Percentiles rank a stretch among this genome's conserved stretches.
phyloP scores from a whole-genome alignment of 108 stramenopile species.

The Pseudonitzschia delicatissima region DNA sequence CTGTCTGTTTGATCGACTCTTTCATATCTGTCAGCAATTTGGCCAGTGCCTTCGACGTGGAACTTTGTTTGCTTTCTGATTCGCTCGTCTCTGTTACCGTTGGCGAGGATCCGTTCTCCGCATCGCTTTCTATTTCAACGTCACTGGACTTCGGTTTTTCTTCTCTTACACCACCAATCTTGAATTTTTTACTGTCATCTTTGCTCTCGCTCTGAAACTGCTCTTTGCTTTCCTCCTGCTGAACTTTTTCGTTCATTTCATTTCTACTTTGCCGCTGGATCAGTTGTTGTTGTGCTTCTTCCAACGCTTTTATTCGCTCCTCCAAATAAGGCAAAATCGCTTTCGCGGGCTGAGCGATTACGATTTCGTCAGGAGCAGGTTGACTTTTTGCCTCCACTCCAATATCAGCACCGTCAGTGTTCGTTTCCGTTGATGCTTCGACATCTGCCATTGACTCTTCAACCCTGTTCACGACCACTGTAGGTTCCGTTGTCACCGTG shows the following conservation, averaged over 20 bases:
- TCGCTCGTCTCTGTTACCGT: no score
- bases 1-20: background rate
- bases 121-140: no score
- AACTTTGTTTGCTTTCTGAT: no score
- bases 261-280: background rate
- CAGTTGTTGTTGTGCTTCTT: background rate
- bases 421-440: background rate
- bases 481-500: background rate
- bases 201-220: background rate
- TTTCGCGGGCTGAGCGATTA: background rate
- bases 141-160: no score
- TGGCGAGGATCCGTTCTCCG: no score
- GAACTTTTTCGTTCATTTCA: no score
- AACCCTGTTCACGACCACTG: background rate
- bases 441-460: background rate
- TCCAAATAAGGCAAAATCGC: conserved; percentile 5
- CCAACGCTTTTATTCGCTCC: conserved; percentile 8
- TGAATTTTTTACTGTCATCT: no score
- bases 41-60: no score
- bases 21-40: background rate
- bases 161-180: no score
- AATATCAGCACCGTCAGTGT: background rate
- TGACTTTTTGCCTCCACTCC: background rate
- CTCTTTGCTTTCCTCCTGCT: background rate
- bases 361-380: background rate